Evolutionary conservation across 169 alveolate genomes (phyloP).

Genomic region (Cryptosporidium tyzzeri): DNA sequence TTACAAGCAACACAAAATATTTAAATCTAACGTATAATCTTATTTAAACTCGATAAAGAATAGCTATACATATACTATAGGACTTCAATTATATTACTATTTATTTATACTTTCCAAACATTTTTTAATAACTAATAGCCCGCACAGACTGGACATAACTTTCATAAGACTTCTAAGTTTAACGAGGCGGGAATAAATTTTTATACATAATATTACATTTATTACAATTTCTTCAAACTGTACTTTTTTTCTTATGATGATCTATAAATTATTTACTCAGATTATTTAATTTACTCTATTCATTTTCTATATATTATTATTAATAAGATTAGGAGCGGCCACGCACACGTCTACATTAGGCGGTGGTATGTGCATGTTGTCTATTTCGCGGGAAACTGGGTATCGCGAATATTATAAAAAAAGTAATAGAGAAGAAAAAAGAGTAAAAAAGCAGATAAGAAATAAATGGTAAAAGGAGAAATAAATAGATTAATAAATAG

Average conservation of each 20-base stretch:
- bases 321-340: not conserved
- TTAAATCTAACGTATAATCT: not conserved
- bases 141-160: conserved; percentile 1
- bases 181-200: not conserved
- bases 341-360: not conserved
- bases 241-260: too few species aligned
- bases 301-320: not conserved
- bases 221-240: not conserved
- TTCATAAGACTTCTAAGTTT: not conserved
- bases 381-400: conserved; percentile 19
- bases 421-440: not conserved
- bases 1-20: too few species aligned
- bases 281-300: not conserved
- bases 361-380: not conserved
- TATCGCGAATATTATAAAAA: not conserved
- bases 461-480: conserved; percentile 2
- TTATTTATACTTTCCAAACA: too few species aligned
- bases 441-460: not conserved
- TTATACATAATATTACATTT: too few species aligned
- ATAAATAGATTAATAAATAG: conserved; percentile 25
- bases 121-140: not conserved
- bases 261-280: not conserved
- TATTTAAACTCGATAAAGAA: not conserved
- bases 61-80: not conserved
- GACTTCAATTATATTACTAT: too few species aligned